Base-by-base conservation (phyloP, 305 asterid species). In the Plantago rigida region DNA sequence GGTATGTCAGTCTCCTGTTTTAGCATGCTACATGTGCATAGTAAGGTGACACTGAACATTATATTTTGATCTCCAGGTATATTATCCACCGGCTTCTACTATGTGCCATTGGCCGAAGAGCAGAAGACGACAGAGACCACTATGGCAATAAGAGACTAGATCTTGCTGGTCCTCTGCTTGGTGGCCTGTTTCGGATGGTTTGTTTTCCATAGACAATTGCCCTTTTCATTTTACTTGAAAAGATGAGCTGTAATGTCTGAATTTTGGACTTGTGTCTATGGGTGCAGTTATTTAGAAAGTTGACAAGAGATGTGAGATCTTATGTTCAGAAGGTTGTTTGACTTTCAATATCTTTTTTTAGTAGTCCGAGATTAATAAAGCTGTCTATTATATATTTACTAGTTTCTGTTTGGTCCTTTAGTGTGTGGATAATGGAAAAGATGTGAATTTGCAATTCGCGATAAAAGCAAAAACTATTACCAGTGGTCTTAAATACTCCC, bases 371-470 rank as follows among this genome's bases (percentile, higher is more conserved):
- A 60, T 69, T 56, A 31, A 19, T 62, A 15, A 41, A 59, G 54
- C 60, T 49, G 64, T 65, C 67, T 47, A 48, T 28, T 36, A 56
- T 34, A 12, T 31, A 46, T 36, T 56, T 58, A 53, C 51, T 62
- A 24, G 52, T 66, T 65, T 61, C 62, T 73, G 31, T 28, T 53
- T 68, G n/a, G 47, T 49, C 56, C 5, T 54, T 39, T 80, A 93
- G 99, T 93, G 96, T 74, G 97, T 93, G 8, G 97, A 93, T 79
- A 89, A 93, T 71, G 99, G 99, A 49, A 93, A 93, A 75, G 97
- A 92, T 73, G 97, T 89, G 62, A 92, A 92, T 64, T 60, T 81
- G 70, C 87, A 83, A 72, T 78, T 78, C 63, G 90, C 90, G 13
- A 81, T 83, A 41, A 80, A 83, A 70, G 85, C 91, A 9, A 81